Base-by-base conservation (phyloP, 2,329 filamentous ascomycete genomes). In the Fusarium foetens region DNA sequence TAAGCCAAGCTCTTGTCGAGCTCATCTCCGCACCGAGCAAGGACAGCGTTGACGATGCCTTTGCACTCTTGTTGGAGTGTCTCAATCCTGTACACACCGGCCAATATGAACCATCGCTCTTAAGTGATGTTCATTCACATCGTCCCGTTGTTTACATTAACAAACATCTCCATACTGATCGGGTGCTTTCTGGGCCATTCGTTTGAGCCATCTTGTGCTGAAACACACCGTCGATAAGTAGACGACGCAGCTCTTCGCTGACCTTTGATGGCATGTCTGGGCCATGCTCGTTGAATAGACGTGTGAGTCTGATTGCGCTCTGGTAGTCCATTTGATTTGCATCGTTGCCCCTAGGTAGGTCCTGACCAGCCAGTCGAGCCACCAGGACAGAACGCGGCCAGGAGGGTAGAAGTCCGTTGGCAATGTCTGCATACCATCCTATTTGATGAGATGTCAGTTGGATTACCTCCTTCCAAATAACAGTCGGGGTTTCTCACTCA, bases 71-170 rank as follows among this genome's bases (percentile, higher is more conserved):
- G 19, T 13, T 21, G n/a, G n/a, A 62, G n/a, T 31, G 8, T 35
- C 14, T 35, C 11, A 17, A 25, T 21, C 5, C 39, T 39, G 25
- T 45, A 62, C 17, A 58, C 19, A n/a, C 51, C 58, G 14, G 39
- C 31, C n/a, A 62, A 35, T 8, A 62, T 45, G 11, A 62, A 58
- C 31, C 58, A 62, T 21, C 58, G 35, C 21, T 58, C 58, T 27
- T 58, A 62, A 4, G 51, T 62, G 41, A 36, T 29, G 17, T 25
- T 33, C 9, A 58, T 38, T 51, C 51, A 62, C 23, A 46, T 58
- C 8, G 17, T 23, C 52, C 45, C 41, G n/a, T 27, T n/a, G 12
- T 21, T 23, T 6, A 39, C 19, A 10, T 38, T 25, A 7, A 58
- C 58, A 14, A 38, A 58, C 39, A 62, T 62, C n/a, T 58, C 25